Base-by-base conservation (phyloP, 2,329 filamentous ascomycete species). In the Nigrospora oryzae region DNA sequence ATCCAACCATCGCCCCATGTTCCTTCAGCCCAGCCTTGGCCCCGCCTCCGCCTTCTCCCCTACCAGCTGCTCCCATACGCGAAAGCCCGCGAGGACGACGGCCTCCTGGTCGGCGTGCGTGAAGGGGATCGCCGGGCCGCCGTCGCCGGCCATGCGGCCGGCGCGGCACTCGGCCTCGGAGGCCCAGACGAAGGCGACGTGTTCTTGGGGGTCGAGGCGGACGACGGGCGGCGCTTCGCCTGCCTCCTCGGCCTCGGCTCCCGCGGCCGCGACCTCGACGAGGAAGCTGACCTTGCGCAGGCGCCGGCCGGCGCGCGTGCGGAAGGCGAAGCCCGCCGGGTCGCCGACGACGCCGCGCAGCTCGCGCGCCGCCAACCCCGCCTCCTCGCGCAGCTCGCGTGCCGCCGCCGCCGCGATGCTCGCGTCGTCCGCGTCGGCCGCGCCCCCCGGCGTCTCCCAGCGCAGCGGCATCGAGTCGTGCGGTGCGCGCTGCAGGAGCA, bases 361-460 rank as follows among this genome's bases (percentile, higher is more conserved):
- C 16, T 54, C 46, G 6, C 38, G 17, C 15, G 53, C 53, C 12
- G 40, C 42, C 11, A 71, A 50, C 2, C 66, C 63, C 8, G 63
- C 52, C 56, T 71, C 68, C 52, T 71, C 68, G 53, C 53, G 61
- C 8, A 71, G 48, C 53, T 71, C 68, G 12, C 68, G 62, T 12
- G 58, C 64, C 3, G 57, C 58, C 6, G 54, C 60, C 46, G 67
- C 56, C 31, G 71, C 54, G 42, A 71, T 56, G 11, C 53, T 65
- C 40, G 49, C 41, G 45, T 71, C 68, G 5, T 61, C 58, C 13
- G 48, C 43, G 44, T 71, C 67, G 42, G 57, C 58, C 4, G 56
- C 58, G 17, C 68, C 68, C 11, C 68, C 68, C 0, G 68, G 68
- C 12, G 63, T 47, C 53, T 71, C 68, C 68, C 68, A 71, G 14